A percentile compares a stretch with the other conserved stretches of the same genome.
These are phyloP conservation scores for Fusarium oxysporum DNA, from an alignment of 2,329 filamentous ascomycete genomes.

Conservation along the genomic window DNA sequence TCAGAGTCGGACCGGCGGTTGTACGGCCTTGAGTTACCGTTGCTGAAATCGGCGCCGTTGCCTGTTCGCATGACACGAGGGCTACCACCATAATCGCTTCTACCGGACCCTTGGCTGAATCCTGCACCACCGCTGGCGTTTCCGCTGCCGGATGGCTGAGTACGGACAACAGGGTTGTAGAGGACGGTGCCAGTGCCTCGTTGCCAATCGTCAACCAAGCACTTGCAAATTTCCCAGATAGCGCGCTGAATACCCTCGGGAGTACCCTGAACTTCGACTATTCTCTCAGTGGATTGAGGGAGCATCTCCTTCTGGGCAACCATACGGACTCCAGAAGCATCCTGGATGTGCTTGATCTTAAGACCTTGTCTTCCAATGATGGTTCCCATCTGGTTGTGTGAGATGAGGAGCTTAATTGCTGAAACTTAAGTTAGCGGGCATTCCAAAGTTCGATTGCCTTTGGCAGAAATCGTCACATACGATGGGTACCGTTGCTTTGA, in stretches of 20 bases:
- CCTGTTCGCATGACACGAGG: constrained; percentile 92
- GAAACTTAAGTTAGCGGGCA: constrained; percentile 30
- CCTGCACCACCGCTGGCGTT: constrained; percentile 54
- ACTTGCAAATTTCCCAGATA: constrained; percentile 99
- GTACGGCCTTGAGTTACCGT: constrained; percentile 73
- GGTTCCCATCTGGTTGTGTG: constrained; percentile 99
- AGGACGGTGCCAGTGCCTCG: constrained; percentile 96
- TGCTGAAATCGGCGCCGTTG: constrained; percentile 97
- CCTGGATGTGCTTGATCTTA: constrained; percentile 99
- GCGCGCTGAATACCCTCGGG: constrained; percentile 96
- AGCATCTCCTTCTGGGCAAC: constrained; percentile 99
- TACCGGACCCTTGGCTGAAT: constrained; percentile 56
- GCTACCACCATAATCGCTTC: constrained; percentile 67
- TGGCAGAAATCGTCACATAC: constrained; percentile 61
- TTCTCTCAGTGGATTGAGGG: constrained; percentile 96
- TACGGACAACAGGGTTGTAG: constrained; percentile 95
- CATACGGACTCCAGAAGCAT: constrained; percentile 97
- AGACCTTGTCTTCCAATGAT: constrained; percentile 96
- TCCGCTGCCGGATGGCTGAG: constrained; percentile 70
- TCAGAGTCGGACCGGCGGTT: constrained; percentile 87
- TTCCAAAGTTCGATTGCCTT: neutral
- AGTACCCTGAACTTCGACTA: constrained; percentile 95
- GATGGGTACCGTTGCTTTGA: constrained; percentile 89
- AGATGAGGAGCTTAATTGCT: constrained; percentile 98
- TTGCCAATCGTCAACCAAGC: constrained; percentile 96